These are phyloP conservation scores for Meyerozyma elateridarum DNA, from an alignment of 1,139 yeast genomes.

Conservation along the genomic window DNA sequence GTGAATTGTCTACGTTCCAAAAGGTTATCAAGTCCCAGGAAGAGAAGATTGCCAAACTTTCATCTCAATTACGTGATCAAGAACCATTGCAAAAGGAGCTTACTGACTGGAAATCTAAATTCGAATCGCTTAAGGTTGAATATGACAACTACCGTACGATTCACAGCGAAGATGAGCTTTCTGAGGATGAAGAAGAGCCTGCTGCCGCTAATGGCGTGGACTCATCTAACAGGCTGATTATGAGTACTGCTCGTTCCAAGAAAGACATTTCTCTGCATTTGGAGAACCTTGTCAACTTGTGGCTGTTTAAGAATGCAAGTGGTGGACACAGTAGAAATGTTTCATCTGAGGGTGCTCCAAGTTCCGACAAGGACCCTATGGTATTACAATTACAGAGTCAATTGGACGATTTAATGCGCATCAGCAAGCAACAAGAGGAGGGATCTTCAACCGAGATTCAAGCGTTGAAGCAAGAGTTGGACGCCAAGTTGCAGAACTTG, in stretches of 20 bases:
- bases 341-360: conserved; percentile 8
- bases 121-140: conserved; percentile 43
- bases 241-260: conserved; percentile 23
- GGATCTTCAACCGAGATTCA: conserved; percentile 29
- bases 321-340: conserved; percentile 11
- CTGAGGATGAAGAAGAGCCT: conserved; percentile 24
- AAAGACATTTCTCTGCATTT: conserved; percentile 37
- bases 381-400: conserved; percentile 43
- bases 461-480: conserved; percentile 33
- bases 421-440: conserved; percentile 36
- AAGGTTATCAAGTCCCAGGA: conserved; percentile 53
- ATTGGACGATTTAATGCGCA: conserved; percentile 40
- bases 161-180: conserved; percentile 29
- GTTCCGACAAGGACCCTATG: conserved; percentile 14
- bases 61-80: conserved; percentile 41
- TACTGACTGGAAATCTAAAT: conserved; percentile 43
- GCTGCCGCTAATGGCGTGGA: conserved; percentile 9
- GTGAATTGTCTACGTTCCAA: conserved; percentile 51
- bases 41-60: conserved; percentile 36
- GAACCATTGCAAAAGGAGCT: conserved; percentile 43
- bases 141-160: conserved; percentile 37
- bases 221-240: conserved; percentile 21
- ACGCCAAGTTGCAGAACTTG: conserved; percentile 26
- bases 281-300: conserved; percentile 34
- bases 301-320: conserved; percentile 20